These are phyloP conservation scores for Neurospora sp. DNA, from an alignment of 2,329 filamentous ascomycete species.

Conservation along the genomic window DNA sequence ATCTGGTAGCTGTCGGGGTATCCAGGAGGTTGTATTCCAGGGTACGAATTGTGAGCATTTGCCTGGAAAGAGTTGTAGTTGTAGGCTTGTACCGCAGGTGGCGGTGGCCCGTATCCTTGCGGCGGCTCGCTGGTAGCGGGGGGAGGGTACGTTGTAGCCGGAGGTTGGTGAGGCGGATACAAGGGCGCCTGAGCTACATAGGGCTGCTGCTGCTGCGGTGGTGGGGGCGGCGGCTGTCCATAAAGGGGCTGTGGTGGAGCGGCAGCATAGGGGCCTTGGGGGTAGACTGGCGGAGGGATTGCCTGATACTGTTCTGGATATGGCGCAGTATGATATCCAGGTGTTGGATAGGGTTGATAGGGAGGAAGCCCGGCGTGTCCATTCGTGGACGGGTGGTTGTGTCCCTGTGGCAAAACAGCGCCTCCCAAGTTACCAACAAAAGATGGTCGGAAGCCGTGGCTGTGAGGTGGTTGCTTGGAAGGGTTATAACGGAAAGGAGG, in stretches of 20 bases:
- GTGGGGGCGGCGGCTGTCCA: slow-evolving; percentile 6
- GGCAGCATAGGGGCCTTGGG: slow-evolving; percentile 4
- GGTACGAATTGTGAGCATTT: slow-evolving; percentile 12
- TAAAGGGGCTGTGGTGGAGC: slow-evolving; percentile 8
- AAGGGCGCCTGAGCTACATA: slow-evolving; percentile 11
- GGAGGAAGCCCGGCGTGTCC: slow-evolving; percentile 6
- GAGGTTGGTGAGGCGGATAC: slow-evolving; percentile 18
- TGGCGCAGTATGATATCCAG: slow-evolving; percentile 24
- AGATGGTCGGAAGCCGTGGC: slow-evolving; percentile 3
- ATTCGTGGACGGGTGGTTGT: slow-evolving; percentile 10
- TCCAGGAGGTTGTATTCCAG: slow-evolving; percentile 15
- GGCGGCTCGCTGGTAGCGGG: neutral
- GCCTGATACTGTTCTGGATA: slow-evolving; percentile 22
- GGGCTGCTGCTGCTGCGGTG: slow-evolving; percentile 5
- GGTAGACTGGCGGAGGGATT: slow-evolving; percentile 8
- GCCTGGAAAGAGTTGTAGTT: slow-evolving; percentile 18
- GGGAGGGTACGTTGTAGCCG: slow-evolving; percentile 6
- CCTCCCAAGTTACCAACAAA: slow-evolving; percentile 3
- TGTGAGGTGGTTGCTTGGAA: slow-evolving; percentile 17
- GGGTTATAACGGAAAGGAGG: slow-evolving; percentile 61
- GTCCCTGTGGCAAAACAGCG: slow-evolving; percentile 6
- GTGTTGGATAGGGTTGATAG: slow-evolving; percentile 17
- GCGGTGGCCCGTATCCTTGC: slow-evolving; percentile 8
- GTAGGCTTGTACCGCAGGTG: slow-evolving; percentile 11
- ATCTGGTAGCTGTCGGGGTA: slow-evolving; percentile 33